Base-by-base conservation (phyloP, 345 rosid genomes). In the Boechera divaricarpa region DNA sequence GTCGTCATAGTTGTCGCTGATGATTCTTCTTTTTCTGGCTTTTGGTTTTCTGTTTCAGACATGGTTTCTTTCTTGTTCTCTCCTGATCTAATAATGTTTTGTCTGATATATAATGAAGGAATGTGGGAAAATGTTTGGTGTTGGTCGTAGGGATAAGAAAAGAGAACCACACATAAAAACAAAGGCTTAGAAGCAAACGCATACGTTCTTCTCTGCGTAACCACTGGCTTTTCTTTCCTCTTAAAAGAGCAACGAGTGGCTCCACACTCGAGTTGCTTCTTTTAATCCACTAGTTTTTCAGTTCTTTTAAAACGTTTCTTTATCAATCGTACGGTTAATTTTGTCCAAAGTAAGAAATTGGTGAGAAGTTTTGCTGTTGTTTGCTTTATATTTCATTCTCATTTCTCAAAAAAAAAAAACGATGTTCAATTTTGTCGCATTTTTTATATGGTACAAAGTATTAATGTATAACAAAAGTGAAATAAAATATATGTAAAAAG, bases 81-180 rank as follows among this genome's bases (percentile, higher is more conserved):
- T 70, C 58, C 36, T 64, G 71, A 45, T 7, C 31, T 0, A 73
- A 49, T 39, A 51, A 38, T 74, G 65, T 66, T 60, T 57, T 67
- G 65, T 75, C 29, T 72, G 72, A 45, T 75, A 69, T 61, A 79
- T 75, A 70, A 77, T 47, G 76, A 62, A 77, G 64, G 66, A 70
- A 77, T 77, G 72, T 77, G 66, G 63, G 38, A 73, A 55, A 41
- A 21, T 71, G 48, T 38, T 44, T 2, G 66, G 82, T 69, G 12
- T 48, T 73, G 35, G 69, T 70, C 59, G 48, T 69, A 69, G 85
- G 15, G 97, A 94, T 91, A 94, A 91, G 97, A 79, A 94, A 94
- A 90, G 92, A 92, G 95, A 92, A 88, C 97, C 97, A 94, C 97
- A 88, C 90, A 89, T 80, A 82, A 57, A 88, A 88, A 85, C 80